A percentile compares a stretch with the other conserved stretches of the same genome.
phyloP scores from a whole-genome alignment of 148 eudicot species.

The Spergularia bocconei region DNA sequence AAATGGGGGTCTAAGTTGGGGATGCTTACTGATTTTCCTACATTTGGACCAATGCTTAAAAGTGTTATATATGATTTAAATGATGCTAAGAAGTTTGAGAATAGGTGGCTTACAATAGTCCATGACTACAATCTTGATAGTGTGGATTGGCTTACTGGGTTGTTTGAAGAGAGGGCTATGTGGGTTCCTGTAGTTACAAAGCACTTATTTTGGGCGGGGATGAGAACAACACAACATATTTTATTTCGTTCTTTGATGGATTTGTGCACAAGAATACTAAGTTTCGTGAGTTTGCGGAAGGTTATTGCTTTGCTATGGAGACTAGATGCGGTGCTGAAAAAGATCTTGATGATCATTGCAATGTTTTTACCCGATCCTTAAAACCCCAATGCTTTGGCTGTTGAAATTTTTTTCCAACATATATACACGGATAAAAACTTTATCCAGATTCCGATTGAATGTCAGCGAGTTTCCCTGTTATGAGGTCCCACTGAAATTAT shows the following conservation, averaged over 20 bases:
- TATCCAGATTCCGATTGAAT: background rate
- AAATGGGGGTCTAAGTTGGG: background rate
- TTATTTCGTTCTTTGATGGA: background rate
- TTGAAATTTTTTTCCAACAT: background rate
- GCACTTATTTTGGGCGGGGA: too few species aligned
- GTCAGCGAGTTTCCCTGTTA: background rate
- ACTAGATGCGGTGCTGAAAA: background rate
- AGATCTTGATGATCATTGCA: background rate
- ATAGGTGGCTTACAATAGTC: background rate
- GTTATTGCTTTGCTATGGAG: background rate
- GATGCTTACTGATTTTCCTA: too few species aligned
- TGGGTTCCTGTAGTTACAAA: conserved; percentile 1
- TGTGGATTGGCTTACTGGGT: background rate
- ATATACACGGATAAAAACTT: conserved; percentile 2
- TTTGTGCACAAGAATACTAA: background rate
- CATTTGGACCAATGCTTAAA: background rate
- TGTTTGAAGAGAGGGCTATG: conserved; percentile 1
- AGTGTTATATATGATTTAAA: background rate
- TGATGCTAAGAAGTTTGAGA: background rate
- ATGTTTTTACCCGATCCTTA: background rate
- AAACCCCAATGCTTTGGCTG: background rate
- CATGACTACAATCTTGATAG: background rate
- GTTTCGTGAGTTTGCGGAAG: background rate
- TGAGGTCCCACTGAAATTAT: background rate
- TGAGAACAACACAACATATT: background rate